phyloP scores from a whole-genome alignment of 176 grass and related monocot species.

The Carex cristatella region DNA sequence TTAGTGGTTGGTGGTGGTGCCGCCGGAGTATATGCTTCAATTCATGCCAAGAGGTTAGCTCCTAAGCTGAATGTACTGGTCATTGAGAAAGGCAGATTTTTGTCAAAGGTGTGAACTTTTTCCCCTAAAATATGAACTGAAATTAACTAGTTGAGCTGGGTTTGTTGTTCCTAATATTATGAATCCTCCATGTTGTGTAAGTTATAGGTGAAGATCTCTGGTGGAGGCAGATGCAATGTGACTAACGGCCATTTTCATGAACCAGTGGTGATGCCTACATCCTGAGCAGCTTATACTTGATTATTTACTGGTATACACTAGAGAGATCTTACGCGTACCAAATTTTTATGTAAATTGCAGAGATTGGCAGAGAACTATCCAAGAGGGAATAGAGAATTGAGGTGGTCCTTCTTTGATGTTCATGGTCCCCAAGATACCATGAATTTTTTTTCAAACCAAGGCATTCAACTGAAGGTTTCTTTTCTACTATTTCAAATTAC shows the following conservation, averaged over 20 bases:
- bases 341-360: slow-evolving; percentile 30
- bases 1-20: slow-evolving; percentile 86
- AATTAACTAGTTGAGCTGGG: not conserved
- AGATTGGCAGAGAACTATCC: slow-evolving; percentile 65
- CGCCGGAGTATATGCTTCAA: slow-evolving; percentile 82
- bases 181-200: not conserved
- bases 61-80: slow-evolving; percentile 65
- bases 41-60: slow-evolving; percentile 62
- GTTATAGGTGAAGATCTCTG: slow-evolving; percentile 76
- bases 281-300: not conserved
- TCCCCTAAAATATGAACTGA: not conserved
- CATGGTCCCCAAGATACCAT: slow-evolving; percentile 88
- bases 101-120: slow-evolving; percentile 53
- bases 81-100: slow-evolving; percentile 75
- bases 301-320: not conserved
- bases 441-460: slow-evolving; percentile 70
- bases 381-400: slow-evolving; percentile 75
- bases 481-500: not conserved
- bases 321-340: not conserved
- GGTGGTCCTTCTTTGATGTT: slow-evolving; percentile 62
- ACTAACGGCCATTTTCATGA: slow-evolving; percentile 85
- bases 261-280: slow-evolving; percentile 28
- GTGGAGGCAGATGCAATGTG: slow-evolving; percentile 88
- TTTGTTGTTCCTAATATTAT: not conserved
- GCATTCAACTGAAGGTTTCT: slow-evolving; percentile 81